Evolutionary conservation across 1,139 yeast species (phyloP).

Genomic region (Arxiozyma heterogenica): DNA sequence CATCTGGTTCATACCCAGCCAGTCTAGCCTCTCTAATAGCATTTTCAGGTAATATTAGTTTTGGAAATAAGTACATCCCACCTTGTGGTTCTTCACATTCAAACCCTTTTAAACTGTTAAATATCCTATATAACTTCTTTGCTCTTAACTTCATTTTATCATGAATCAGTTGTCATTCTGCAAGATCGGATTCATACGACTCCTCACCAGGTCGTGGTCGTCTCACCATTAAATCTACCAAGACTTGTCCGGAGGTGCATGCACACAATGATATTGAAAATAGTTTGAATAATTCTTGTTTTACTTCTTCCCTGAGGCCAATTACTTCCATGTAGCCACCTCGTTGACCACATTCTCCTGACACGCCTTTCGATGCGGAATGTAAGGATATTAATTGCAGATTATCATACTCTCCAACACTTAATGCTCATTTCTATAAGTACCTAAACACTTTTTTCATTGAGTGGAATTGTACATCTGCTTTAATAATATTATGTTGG

Average conservation of each 20-base stretch:
- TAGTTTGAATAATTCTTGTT: slow-evolving; percentile 64
- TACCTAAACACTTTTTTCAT: slow-evolving; percentile 57
- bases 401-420: slow-evolving; percentile 42
- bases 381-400: slow-evolving; percentile 89
- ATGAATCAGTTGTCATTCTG: slow-evolving; percentile 57
- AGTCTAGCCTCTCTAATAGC: slow-evolving; percentile 54
- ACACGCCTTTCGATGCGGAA: slow-evolving; percentile 91
- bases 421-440: slow-evolving; percentile 40
- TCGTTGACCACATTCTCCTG: slow-evolving; percentile 96
- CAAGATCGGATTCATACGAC: slow-evolving; percentile 55
- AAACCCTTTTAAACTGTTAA: slow-evolving; percentile 68
- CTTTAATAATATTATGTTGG: slow-evolving; percentile 71
- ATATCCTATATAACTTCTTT: slow-evolving; percentile 53
- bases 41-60: slow-evolving; percentile 50
- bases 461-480: slow-evolving; percentile 48
- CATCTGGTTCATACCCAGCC: slow-evolving; percentile 58
- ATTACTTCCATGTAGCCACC: slow-evolving; percentile 96
- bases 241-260: slow-evolving; percentile 86
- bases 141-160: slow-evolving; percentile 58
- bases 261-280: slow-evolving; percentile 89
- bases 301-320: slow-evolving; percentile 64
- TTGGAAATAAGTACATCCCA: slow-evolving; percentile 94
- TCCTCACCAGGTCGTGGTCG: slow-evolving; percentile 75
- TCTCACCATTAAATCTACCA: slow-evolving; percentile 83
- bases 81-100: slow-evolving; percentile 84